phyloP scores from a whole-genome alignment of 2,329 filamentous ascomycete species.

The Microsporum ferrugineum region DNA sequence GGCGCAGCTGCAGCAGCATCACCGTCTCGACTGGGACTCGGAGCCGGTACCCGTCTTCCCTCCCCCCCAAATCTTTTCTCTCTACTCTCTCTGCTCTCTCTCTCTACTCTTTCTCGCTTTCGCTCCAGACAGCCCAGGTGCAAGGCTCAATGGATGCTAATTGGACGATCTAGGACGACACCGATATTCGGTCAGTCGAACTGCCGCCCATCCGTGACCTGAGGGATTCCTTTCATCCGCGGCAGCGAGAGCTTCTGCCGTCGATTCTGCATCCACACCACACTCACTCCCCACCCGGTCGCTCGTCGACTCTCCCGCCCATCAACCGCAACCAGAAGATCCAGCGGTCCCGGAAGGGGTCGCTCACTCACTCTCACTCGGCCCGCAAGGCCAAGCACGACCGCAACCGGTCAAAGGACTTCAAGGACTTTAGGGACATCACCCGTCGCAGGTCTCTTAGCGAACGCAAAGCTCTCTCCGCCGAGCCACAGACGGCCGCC shows the following conservation, averaged over 20 bases:
- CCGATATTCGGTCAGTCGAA: conserved; percentile 59
- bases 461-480: conserved; percentile 72
- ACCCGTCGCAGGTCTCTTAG: conserved; percentile 61
- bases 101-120: conserved; percentile 16
- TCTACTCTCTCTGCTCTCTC: no score
- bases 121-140: not conserved
- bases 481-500: conserved; percentile 67
- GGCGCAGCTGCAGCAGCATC: conserved; percentile 61
- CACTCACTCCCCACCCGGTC: conserved; percentile 64
- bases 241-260: conserved; percentile 64
- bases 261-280: conserved; percentile 49
- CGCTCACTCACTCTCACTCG: conserved; percentile 51
- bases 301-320: conserved; percentile 78
- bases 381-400: conserved; percentile 67
- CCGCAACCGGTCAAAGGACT: conserved; percentile 65
- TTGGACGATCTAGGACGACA: conserved; percentile 47
- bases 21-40: conserved; percentile 69
- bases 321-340: conserved; percentile 62
- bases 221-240: conserved; percentile 52
- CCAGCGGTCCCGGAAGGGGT: conserved; percentile 69
- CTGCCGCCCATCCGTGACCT: conserved; percentile 58
- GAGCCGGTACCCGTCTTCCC: conserved; percentile 50
- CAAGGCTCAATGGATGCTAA: conserved; percentile 2
- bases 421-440: conserved; percentile 20
- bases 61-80: conserved; percentile 15